These are phyloP conservation scores for Wickerhamiella sergipiensis DNA, from an alignment of 805 yeast species.

Conservation along the genomic window DNA sequence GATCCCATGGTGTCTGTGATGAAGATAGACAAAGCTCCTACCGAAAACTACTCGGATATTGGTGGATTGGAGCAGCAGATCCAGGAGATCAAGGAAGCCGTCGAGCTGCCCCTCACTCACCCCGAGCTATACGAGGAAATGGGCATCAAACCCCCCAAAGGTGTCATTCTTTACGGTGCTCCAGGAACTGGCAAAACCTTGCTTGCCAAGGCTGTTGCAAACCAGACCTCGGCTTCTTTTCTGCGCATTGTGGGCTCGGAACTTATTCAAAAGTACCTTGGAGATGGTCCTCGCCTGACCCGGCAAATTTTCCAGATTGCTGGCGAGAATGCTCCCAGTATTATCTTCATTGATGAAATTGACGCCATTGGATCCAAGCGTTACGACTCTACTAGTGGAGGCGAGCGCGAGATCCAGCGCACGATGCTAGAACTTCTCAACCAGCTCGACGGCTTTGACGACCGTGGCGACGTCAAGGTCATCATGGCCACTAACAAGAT, in stretches of 20 bases:
- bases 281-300: constrained; percentile 93
- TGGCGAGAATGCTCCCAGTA: constrained; percentile 94
- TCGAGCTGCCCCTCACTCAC: constrained; percentile 88
- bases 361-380: constrained; percentile 99
- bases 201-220: constrained; percentile 94
- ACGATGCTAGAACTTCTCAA: constrained; percentile 93
- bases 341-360: constrained; percentile 95
- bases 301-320: constrained; percentile 94
- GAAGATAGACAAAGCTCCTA: constrained; percentile 96
- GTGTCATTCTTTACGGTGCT: constrained; percentile 92
- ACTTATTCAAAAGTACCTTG: constrained; percentile 88
- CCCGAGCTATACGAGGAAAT: constrained; percentile 95
- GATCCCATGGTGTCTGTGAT: constrained; percentile 96
- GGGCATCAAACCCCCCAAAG: constrained; percentile 98
- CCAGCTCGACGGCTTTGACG: constrained; percentile 94
- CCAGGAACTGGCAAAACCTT: constrained; percentile 97
- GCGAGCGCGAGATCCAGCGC: constrained; percentile 94
- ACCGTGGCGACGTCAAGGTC: constrained; percentile 92
- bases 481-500: constrained; percentile 97
- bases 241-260: constrained; percentile 95
- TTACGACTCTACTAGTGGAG: constrained; percentile 81
- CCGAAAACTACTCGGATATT: constrained; percentile 90
- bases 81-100: constrained; percentile 95
- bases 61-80: constrained; percentile 94
- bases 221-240: constrained; percentile 93